Evolutionary conservation across 805 yeast species (phyloP).

Genomic region (Candida patagonica): DNA sequence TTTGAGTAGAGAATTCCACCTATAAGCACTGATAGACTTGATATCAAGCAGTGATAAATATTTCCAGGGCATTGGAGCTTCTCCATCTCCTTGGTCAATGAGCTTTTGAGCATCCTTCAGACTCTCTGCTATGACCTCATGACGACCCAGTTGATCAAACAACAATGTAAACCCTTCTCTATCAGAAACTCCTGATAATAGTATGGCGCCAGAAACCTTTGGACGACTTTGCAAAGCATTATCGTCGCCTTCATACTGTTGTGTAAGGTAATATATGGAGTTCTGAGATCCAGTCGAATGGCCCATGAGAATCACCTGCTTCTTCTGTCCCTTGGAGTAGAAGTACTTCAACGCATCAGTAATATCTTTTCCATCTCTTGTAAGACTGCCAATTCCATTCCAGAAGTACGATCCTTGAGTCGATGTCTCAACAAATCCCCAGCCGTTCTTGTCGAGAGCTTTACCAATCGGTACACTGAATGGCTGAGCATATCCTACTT

Average conservation of each 20-base stretch:
- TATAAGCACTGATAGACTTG: constrained; percentile 55
- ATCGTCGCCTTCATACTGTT: constrained; percentile 24
- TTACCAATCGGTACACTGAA: constrained; percentile 39
- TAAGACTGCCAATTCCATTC: constrained; percentile 60
- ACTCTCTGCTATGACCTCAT: constrained; percentile 17
- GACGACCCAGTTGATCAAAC: too few species aligned
- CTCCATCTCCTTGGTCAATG: constrained; percentile 35
- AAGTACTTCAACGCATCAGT: constrained; percentile 45
- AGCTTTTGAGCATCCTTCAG: constrained; percentile 27
- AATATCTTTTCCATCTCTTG: constrained; percentile 51
- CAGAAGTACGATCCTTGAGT: constrained; percentile 48
- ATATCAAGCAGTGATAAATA: constrained; percentile 37
- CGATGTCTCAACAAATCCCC: constrained; percentile 46
- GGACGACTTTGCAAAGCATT: constrained; percentile 14
- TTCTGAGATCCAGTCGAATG: constrained; percentile 85
- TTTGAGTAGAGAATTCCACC: constrained; percentile 55
- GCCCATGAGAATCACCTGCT: constrained; percentile 56
- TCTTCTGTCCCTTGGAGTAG: constrained; percentile 32
- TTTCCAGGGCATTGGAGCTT: constrained; percentile 43
- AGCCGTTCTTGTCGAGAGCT: constrained; percentile 33
- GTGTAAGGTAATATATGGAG: constrained; percentile 47
- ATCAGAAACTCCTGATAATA: constrained; percentile 66
- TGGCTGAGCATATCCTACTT: constrained; percentile 62
- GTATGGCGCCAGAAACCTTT: constrained; percentile 23
- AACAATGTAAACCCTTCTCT: constrained; percentile 33